phyloP scores from a whole-genome alignment of 805 yeast species.

The Pichia thaimueangensis region DNA sequence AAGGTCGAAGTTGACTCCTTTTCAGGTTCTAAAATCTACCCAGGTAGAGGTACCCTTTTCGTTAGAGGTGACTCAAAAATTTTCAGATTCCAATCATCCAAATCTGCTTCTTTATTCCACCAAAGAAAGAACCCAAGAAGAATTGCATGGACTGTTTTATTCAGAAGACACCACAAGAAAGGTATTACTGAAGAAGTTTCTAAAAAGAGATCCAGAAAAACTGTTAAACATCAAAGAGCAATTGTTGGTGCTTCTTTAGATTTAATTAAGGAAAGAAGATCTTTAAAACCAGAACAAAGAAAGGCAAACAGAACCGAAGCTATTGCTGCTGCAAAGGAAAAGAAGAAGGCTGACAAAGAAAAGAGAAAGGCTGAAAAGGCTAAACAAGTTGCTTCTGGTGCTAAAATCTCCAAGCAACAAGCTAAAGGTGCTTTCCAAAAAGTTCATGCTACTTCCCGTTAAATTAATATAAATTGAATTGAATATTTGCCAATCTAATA shows the following conservation, averaged over 20 bases:
- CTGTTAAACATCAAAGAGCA: slow-evolving; percentile 98
- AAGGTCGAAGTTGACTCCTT: slow-evolving; percentile 99
- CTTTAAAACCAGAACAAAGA: slow-evolving; percentile 94
- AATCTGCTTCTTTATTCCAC: slow-evolving; percentile 95
- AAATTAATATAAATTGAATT: slow-evolving; percentile 30
- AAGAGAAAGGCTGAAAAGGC: slow-evolving; percentile 94
- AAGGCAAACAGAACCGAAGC: slow-evolving; percentile 95
- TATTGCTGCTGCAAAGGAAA: slow-evolving; percentile 74
- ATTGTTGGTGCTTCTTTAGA: slow-evolving; percentile 99
- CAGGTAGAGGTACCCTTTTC: slow-evolving; percentile 99
- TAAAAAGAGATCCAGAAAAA: slow-evolving; percentile 95
- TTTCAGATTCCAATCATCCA: slow-evolving; percentile 98
- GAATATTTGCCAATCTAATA: background rate
- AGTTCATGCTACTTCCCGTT: slow-evolving; percentile 96
- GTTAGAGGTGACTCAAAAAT: slow-evolving; percentile 99
- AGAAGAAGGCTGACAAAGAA: slow-evolving; percentile 88
- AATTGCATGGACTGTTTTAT: slow-evolving; percentile 98
- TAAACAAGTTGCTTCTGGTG: slow-evolving; percentile 69
- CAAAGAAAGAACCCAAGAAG: slow-evolving; percentile 99
- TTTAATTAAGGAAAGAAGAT: slow-evolving; percentile 95
- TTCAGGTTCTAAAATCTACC: slow-evolving; percentile 99
- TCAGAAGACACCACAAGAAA: slow-evolving; percentile 99
- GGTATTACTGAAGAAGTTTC: slow-evolving; percentile 98
- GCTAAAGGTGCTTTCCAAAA: slow-evolving; percentile 98
- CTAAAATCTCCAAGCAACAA: slow-evolving; percentile 89